These are phyloP conservation scores for Trichoderma sp. DNA, from an alignment of 2,329 filamentous ascomycete genomes.

Conservation along the genomic window DNA sequence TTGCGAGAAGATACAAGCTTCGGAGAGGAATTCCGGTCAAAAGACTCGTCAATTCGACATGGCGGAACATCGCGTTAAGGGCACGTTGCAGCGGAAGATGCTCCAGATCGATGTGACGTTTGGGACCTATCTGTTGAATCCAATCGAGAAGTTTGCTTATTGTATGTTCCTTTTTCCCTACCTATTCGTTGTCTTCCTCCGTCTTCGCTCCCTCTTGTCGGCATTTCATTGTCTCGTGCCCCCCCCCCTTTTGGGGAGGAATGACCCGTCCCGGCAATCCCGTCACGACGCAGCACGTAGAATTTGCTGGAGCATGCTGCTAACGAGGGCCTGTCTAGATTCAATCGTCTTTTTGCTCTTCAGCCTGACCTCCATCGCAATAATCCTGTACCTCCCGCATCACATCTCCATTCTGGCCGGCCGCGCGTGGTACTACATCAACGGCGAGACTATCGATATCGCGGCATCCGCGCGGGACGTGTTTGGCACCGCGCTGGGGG, in stretches of 20 bases:
- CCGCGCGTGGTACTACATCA: constrained; percentile 92
- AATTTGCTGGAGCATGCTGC: background rate
- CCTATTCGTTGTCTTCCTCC: background rate
- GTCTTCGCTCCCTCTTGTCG: background rate
- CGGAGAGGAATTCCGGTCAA: no score
- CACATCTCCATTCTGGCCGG: constrained; percentile 79
- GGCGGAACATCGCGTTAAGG: constrained; percentile 54
- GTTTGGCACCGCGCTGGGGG: constrained; percentile 25
- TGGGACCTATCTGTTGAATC: constrained; percentile 94
- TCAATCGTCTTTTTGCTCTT: constrained; percentile 87
- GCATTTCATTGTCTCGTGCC: background rate
- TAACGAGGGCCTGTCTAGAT: constrained; percentile 51
- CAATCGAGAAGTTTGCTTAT: constrained; percentile 94
- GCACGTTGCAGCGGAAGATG: constrained; percentile 90
- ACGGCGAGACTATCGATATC: constrained; percentile 66
- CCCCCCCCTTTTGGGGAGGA: constrained; percentile 81
- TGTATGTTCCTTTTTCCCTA: constrained; percentile 52
- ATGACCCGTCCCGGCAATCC: background rate
- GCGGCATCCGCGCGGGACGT: constrained; percentile 34
- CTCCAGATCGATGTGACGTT: constrained; percentile 99
- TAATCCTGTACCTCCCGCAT: constrained; percentile 88
- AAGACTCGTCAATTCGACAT: constrained; percentile 22
- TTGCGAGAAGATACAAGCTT: background rate
- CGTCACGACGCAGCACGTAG: background rate
- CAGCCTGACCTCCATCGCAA: constrained; percentile 80